phyloP scores from a whole-genome alignment of 768 basidiomycete genomes.

The Mrakia blollopis region DNA sequence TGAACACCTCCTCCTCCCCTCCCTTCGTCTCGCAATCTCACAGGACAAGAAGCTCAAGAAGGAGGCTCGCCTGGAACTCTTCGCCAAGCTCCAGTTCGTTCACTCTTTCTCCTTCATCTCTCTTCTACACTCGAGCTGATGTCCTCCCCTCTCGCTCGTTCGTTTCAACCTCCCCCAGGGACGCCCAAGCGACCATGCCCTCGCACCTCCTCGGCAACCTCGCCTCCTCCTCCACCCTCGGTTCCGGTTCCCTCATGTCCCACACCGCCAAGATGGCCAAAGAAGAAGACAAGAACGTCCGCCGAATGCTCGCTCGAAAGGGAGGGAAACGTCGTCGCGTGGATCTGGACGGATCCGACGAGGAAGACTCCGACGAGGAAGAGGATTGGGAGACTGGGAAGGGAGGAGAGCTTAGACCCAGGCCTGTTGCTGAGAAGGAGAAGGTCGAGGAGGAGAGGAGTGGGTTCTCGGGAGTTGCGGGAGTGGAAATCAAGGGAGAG shows the following conservation, averaged over 20 bases:
- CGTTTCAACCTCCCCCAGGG: conserved; percentile 50
- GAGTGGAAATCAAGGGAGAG: conserved; percentile 10
- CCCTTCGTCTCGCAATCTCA: not conserved
- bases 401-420: conserved; percentile 19
- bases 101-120: not conserved
- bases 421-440: conserved; percentile 24
- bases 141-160: not conserved
- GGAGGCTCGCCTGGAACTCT: conserved; percentile 69
- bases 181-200: conserved; percentile 66
- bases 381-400: conserved; percentile 32
- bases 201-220: conserved; percentile 65
- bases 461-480: conserved; percentile 19
- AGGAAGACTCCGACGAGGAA: conserved; percentile 16
- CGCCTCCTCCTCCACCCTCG: conserved; percentile 76
- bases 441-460: conserved; percentile 30
- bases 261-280: conserved; percentile 34
- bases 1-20: not conserved
- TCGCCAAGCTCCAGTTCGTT: conserved; percentile 76
- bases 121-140: not conserved
- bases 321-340: conserved; percentile 2
- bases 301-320: conserved; percentile 34
- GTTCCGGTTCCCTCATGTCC: conserved; percentile 63
- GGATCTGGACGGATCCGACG: not conserved
- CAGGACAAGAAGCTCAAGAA: conserved; percentile 90
- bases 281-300: conserved; percentile 35